phyloP scores from a whole-genome alignment of 129 eudicot species.

The Calendula officinalis region DNA sequence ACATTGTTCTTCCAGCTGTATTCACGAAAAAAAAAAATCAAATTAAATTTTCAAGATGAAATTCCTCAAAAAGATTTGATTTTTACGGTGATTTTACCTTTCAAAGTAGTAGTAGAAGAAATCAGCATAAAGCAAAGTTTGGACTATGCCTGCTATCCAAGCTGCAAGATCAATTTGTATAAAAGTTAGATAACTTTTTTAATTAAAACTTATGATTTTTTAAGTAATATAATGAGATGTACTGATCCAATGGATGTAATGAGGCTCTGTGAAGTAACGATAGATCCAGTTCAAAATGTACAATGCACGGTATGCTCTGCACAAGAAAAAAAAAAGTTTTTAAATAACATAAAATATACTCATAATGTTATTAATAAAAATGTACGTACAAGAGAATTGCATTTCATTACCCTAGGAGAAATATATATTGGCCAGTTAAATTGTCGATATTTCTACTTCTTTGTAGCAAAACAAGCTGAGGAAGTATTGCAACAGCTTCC shows the following conservation, averaged over 20 bases:
- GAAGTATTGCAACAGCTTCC: slow-evolving; percentile 95
- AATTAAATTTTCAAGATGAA: no score
- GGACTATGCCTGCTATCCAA: slow-evolving; percentile 83
- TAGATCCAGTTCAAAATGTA: slow-evolving; percentile 34
- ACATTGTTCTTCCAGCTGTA: slow-evolving; percentile 91
- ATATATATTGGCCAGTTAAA: slow-evolving; percentile 55
- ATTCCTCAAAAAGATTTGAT: background rate
- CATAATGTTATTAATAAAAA: background rate
- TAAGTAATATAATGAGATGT: slow-evolving; percentile 27
- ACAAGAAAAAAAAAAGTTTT: slow-evolving; percentile 9
- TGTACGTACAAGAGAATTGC: background rate
- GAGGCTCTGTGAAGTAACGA: slow-evolving; percentile 86
- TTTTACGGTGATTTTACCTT: slow-evolving; percentile 44
- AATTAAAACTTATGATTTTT: no score
- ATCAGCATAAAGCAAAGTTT: slow-evolving; percentile 82
- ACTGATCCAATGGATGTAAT: slow-evolving; percentile 88
- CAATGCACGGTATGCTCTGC: slow-evolving; percentile 81
- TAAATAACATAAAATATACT: background rate
- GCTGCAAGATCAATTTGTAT: slow-evolving; percentile 44
- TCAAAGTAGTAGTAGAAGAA: slow-evolving; percentile 31
- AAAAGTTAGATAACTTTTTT: no score
- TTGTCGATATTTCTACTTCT: slow-evolving; percentile 61
- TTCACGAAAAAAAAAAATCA: background rate
- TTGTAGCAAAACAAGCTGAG: slow-evolving; percentile 89
- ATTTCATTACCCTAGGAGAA: slow-evolving; percentile 66